A percentile compares a stretch with the other conserved stretches of the same genome.
phyloP scores from a whole-genome alignment of 192 early-diverging fungal species.

The Backusella tarrabulga region DNA sequence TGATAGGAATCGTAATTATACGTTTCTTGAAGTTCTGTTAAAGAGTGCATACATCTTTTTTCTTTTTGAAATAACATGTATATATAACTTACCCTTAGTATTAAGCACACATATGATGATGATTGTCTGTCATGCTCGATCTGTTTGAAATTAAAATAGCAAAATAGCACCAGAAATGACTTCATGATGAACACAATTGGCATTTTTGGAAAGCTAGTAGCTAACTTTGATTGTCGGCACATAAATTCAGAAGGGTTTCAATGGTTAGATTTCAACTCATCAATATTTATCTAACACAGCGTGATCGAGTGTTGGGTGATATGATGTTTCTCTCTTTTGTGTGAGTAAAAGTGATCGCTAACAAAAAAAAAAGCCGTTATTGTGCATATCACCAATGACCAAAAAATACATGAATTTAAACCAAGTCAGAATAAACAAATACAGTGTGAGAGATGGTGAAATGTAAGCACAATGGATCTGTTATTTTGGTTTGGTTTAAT shows the following conservation, averaged over 20 bases:
- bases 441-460: background rate
- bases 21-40: background rate
- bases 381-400: background rate
- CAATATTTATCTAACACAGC: background rate
- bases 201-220: background rate
- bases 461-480: background rate
- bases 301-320: too few relatives aligned
- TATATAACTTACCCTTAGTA: too few relatives aligned
- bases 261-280: background rate
- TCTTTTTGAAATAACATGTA: background rate
- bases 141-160: background rate
- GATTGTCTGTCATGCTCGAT: background rate
- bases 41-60: background rate
- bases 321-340: too few relatives aligned
- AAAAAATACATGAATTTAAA: background rate
- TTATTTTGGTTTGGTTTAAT: too few relatives aligned
- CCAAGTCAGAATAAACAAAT: background rate
- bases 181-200: background rate
- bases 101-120: background rate
- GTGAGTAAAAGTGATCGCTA: too few relatives aligned
- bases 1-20: background rate
- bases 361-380: background rate
- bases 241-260: background rate
- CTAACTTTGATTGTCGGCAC: background rate
- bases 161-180: background rate